phyloP scores from a whole-genome alignment of 2,329 filamentous ascomycete genomes.

The Colletotrichum caudatum region DNA sequence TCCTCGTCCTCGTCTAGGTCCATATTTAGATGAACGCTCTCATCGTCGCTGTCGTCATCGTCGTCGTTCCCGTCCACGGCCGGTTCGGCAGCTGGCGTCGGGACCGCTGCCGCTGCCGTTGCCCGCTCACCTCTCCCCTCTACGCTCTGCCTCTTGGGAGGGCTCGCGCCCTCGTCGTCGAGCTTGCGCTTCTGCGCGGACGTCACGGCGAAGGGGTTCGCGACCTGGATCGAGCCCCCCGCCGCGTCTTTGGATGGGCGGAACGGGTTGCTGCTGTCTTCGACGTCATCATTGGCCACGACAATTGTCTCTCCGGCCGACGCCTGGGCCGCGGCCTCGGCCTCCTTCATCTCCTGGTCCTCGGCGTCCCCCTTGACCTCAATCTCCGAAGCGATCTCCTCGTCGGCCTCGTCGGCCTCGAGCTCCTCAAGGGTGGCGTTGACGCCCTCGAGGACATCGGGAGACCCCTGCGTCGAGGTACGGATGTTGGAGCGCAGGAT shows the following conservation, averaged over 20 bases:
- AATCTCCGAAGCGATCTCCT: conserved; percentile 49
- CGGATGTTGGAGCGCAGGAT: conserved; percentile 73
- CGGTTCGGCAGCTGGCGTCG: conserved; percentile 31
- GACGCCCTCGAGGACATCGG: conserved; percentile 30
- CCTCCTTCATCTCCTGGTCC: conserved; percentile 49
- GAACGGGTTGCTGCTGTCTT: conserved; percentile 51
- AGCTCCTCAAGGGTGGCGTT: conserved; percentile 51
- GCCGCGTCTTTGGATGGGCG: conserved; percentile 45
- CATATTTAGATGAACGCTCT: conserved; percentile 70
- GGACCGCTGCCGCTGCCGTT: neutral
- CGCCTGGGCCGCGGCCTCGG: neutral
- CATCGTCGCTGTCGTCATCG: conserved; percentile 63
- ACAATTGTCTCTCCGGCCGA: conserved; percentile 14
- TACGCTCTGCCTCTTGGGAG: conserved; percentile 45
- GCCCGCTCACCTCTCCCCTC: conserved; percentile 30
- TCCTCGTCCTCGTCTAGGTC: conserved; percentile 64
- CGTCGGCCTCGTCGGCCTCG: conserved; percentile 52
- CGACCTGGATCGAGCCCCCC: conserved; percentile 35
- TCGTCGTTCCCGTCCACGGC: conserved; percentile 52
- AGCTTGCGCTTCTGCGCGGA: conserved; percentile 57
- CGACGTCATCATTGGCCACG: conserved; percentile 21
- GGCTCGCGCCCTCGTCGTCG: conserved; percentile 46
- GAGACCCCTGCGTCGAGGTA: conserved; percentile 45
- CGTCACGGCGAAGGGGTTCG: conserved; percentile 34
- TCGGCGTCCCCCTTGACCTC: conserved; percentile 54